phyloP scores from a whole-genome alignment of 208 protist genomes.

The Trypanosoma boissoni region DNA sequence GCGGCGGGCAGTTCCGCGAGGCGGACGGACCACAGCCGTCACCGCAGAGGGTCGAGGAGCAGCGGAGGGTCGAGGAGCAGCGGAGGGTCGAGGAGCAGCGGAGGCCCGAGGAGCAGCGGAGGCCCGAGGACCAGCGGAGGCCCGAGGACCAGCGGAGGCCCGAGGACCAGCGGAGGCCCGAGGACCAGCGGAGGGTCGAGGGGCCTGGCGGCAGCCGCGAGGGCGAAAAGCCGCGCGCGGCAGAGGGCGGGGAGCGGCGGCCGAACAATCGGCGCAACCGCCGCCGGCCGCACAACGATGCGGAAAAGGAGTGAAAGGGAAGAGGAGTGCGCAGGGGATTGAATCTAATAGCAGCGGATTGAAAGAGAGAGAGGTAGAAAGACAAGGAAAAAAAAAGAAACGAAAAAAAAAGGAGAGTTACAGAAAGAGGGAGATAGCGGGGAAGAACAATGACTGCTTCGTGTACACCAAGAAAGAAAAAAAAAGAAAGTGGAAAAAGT shows the following conservation, averaged over 20 bases:
- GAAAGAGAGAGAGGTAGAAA: not conserved
- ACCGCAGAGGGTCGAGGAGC: too few species aligned
- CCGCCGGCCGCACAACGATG: slow-evolving; percentile 3
- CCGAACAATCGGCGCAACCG: slow-evolving; percentile 7
- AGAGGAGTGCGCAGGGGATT: not conserved
- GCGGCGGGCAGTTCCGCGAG: not conserved
- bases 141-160: not conserved
- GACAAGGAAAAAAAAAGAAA: not conserved
- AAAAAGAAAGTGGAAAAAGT: not conserved
- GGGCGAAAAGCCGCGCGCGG: not conserved
- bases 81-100: not conserved
- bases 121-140: slow-evolving; percentile 1
- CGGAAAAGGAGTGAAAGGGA: slow-evolving; percentile 10
- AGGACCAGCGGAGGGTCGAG: not conserved
- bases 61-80: too few species aligned
- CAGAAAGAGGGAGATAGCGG: not conserved
- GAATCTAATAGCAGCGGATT: not conserved
- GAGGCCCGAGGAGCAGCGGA: not conserved
- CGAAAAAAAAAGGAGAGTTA: not conserved
- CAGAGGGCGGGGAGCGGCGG: not conserved
- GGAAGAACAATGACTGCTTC: not conserved
- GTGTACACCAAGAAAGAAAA: not conserved
- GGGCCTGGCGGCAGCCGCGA: not conserved
- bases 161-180: not conserved
- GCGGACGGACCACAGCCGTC: too few species aligned